Conservation (phyloP, 352 stramenopile genomes). For the Pythium biforme region DNA sequence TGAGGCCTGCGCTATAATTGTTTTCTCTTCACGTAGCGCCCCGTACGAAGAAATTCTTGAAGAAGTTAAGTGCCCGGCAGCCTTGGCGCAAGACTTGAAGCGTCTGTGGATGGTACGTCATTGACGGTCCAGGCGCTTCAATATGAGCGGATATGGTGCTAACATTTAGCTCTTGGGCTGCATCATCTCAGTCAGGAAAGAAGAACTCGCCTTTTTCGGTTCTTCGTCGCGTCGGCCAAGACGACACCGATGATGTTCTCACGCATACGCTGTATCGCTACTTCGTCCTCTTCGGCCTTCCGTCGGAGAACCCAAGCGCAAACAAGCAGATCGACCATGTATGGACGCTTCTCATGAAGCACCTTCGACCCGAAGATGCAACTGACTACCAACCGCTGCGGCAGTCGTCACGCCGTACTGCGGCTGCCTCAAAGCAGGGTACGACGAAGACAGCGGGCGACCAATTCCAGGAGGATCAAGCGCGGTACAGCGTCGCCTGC, state of each 20-base stretch:
- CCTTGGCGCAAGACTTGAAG: conserved; percentile 81
- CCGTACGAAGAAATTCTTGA: conserved; percentile 98
- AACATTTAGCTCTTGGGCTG: not conserved
- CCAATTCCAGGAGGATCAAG: conserved; percentile 44
- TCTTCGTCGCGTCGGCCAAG: conserved; percentile 52
- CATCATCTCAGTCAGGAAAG: conserved; percentile 28
- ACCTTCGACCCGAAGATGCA: conserved; percentile 49
- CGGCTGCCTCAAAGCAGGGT: conserved; percentile 4
- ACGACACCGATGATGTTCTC: conserved; percentile 82
- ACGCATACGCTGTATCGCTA: conserved; percentile 97
- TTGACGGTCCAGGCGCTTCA: not conserved
- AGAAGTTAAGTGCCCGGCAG: conserved; percentile 87
- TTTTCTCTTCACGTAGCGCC: conserved; percentile 37
- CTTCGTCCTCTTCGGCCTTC: conserved; percentile 95
- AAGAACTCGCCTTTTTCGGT: conserved; percentile 69
- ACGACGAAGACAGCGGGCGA: conserved; percentile 19
- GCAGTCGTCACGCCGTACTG: conserved; percentile 20
- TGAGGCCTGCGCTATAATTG: no score
- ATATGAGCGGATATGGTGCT: not conserved
- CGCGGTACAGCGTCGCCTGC: conserved; percentile 45
- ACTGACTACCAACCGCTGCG: conserved; percentile 20
- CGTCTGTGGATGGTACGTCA: conserved; percentile 84
- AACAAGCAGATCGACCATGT: conserved; percentile 42
- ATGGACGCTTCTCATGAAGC: conserved; percentile 60
- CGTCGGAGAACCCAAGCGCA: conserved; percentile 46